phyloP scores from a whole-genome alignment of 768 basidiomycete species.

The Lactarius hengduanensis region DNA sequence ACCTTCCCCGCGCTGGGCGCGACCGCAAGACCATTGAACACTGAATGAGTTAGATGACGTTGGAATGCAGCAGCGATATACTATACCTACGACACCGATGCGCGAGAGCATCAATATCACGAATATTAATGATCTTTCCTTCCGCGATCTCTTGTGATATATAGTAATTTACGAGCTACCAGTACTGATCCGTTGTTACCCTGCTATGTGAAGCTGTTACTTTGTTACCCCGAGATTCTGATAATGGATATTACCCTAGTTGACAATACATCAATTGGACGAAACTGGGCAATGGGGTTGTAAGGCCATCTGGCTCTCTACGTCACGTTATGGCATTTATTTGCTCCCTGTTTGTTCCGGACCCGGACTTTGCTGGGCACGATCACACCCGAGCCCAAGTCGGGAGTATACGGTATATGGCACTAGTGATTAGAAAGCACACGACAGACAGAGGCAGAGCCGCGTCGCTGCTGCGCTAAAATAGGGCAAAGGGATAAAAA shows the following conservation, averaged over 20 bases:
- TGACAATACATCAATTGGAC: not conserved
- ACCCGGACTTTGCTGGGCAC: not conserved
- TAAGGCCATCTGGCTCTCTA: not conserved
- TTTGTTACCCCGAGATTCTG: not conserved
- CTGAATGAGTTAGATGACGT: not conserved
- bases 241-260: not conserved
- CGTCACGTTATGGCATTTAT: not conserved
- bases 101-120: not conserved
- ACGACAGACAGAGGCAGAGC: not conserved
- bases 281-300: not conserved
- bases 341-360: not conserved
- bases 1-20: slow-evolving; percentile 43
- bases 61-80: not conserved
- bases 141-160: not conserved
- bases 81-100: not conserved
- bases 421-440: not conserved
- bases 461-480: not conserved
- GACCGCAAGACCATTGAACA: slow-evolving; percentile 29
- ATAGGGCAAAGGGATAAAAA: not conserved
- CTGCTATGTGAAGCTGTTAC: not conserved
- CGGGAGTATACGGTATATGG: not conserved
- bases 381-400: not conserved
- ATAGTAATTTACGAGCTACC: not conserved
- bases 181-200: not conserved
- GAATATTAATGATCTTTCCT: not conserved